Evolutionary conservation across 2,329 filamentous ascomycete genomes (phyloP).

Genomic region (Fusarium continuum): DNA sequence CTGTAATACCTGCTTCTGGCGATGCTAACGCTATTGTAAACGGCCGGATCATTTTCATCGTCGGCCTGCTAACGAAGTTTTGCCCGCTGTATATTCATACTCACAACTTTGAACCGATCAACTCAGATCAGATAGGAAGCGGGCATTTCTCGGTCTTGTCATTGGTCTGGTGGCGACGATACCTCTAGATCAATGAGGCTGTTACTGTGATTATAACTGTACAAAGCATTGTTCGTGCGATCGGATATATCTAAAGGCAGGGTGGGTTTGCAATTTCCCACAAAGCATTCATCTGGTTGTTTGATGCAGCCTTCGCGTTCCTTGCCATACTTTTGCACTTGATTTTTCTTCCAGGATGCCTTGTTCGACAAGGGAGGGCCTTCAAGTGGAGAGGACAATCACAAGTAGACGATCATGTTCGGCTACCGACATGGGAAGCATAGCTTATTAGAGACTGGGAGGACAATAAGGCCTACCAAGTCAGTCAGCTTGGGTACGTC

Average conservation of each 20-base stretch:
- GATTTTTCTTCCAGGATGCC: background rate
- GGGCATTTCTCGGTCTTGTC: slow-evolving; percentile 6
- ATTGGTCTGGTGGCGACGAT: slow-evolving; percentile 43
- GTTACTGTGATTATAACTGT: slow-evolving; percentile 54
- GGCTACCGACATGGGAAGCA: background rate
- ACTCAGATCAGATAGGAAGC: background rate
- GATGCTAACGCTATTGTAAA: background rate
- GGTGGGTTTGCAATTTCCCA: slow-evolving; percentile 52
- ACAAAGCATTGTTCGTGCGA: slow-evolving; percentile 56
- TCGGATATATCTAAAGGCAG: slow-evolving; percentile 58
- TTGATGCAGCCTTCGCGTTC: slow-evolving; percentile 54
- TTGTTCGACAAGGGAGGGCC: background rate
- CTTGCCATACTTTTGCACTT: slow-evolving; percentile 52
- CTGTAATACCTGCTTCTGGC: slow-evolving; percentile 15
- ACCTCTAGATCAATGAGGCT: slow-evolving; percentile 47
- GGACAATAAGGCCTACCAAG: too few relatives aligned
- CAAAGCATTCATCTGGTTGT: slow-evolving; percentile 55
- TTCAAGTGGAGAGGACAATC: background rate
- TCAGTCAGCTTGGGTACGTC: too few relatives aligned
- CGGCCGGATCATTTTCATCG: slow-evolving; percentile 5
- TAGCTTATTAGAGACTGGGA: too few relatives aligned
- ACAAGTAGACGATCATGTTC: background rate
- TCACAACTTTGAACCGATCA: background rate
- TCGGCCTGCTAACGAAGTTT: slow-evolving; percentile 1
- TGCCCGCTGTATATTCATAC: background rate